Conservation (phyloP, 495 filamentous ascomycete genomes). For the Darksidea phi region DNA sequence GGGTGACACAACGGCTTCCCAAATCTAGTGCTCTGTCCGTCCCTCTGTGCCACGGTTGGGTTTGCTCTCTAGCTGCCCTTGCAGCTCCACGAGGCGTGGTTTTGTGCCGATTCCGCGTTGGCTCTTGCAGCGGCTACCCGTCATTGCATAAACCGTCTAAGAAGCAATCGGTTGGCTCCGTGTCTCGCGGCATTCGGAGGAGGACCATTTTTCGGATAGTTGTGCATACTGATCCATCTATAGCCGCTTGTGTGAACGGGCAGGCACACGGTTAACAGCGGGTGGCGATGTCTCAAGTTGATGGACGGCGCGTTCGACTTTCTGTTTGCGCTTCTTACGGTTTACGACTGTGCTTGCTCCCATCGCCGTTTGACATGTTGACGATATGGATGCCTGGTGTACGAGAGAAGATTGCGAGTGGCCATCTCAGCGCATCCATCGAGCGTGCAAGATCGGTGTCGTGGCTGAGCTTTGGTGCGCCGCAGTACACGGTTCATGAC, state of each 20-base stretch:
- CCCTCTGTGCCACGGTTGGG: not conserved
- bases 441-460: too few species aligned
- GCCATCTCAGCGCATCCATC: too few species aligned
- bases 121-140: slow-evolving; percentile 1
- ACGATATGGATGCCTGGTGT: too few species aligned
- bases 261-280: not conserved
- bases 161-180: not conserved
- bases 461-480: too few species aligned
- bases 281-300: not conserved
- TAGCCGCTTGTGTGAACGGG: not conserved
- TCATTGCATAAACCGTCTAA: not conserved
- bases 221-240: not conserved
- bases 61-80: slow-evolving; percentile 10
- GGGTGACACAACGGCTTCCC: not conserved
- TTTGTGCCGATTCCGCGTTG: not conserved
- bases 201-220: not conserved
- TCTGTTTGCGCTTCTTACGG: too few species aligned
- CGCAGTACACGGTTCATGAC: too few species aligned
- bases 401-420: too few species aligned
- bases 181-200: not conserved
- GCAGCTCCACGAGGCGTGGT: slow-evolving; percentile 3
- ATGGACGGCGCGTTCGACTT: not conserved
- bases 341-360: too few species aligned
- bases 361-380: too few species aligned
- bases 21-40: not conserved